Percentiles rank a stretch among this genome's conserved stretches.
Conservation (phyloP, 805 yeast species). For the Yarrowia sp. region DNA sequence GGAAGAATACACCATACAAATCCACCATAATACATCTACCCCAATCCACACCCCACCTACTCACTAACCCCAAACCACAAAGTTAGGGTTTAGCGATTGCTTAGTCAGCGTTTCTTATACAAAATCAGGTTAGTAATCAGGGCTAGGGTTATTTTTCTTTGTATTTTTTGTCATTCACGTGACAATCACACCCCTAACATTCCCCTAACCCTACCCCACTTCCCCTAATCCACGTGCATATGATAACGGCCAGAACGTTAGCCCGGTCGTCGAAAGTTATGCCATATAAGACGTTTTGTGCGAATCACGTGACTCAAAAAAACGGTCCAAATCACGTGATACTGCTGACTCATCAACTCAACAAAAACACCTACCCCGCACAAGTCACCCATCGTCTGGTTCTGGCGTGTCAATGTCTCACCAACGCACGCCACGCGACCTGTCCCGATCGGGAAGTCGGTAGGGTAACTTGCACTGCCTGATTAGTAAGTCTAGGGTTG, state of each 20-base stretch:
- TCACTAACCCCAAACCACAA: not conserved
- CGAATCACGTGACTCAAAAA: not conserved
- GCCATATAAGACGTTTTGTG: too few relatives aligned
- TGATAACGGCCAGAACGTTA: not conserved
- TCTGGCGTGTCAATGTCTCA: not conserved
- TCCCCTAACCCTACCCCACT: not conserved
- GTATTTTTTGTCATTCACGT: not conserved
- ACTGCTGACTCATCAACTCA: not conserved
- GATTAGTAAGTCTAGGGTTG: too few relatives aligned
- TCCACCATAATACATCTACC: too few relatives aligned
- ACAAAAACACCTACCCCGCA: not conserved
- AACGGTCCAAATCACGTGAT: not conserved
- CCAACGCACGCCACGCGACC: conserved; percentile 16
- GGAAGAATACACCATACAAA: too few relatives aligned
- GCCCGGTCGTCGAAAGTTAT: not conserved
- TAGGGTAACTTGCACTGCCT: not conserved
- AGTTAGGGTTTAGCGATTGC: not conserved
- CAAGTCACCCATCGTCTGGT: too few relatives aligned
- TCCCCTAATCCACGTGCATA: not conserved
- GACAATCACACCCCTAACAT: not conserved
- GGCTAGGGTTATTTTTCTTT: too few relatives aligned
- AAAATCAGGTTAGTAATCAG: too few relatives aligned
- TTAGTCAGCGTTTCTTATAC: not conserved
- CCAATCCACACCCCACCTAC: too few relatives aligned
- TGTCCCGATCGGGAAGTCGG: not conserved